These are phyloP conservation scores for Porcisia hertigi DNA, from an alignment of 208 protist genomes.

Conservation along the genomic window DNA sequence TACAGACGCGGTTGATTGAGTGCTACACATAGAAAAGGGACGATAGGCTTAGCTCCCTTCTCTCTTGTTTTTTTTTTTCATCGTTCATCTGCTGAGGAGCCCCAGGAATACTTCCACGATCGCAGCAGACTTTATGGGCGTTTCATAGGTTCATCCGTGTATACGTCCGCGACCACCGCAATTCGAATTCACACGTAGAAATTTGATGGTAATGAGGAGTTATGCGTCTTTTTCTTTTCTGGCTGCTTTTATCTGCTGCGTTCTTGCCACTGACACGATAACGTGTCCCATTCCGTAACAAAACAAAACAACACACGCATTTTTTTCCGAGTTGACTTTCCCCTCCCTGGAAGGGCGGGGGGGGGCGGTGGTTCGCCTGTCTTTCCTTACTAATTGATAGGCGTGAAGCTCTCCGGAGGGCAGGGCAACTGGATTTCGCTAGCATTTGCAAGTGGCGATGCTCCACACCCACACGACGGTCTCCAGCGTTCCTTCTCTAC, in stretches of 20 bases:
- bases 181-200: too few species aligned
- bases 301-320: neutral
- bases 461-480: neutral
- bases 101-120: neutral
- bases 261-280: neutral
- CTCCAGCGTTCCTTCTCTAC: too few species aligned
- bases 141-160: neutral
- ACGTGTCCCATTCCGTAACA: neutral
- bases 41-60: neutral
- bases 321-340: neutral
- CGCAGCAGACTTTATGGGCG: neutral
- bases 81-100: neutral
- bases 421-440: neutral
- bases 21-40: neutral
- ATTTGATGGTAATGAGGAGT: neutral
- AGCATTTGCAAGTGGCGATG: neutral
- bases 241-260: constrained; percentile 18
- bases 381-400: too few species aligned
- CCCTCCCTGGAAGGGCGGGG: too few species aligned
- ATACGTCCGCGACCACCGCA: neutral
- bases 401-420: neutral
- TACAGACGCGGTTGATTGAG: constrained; percentile 90
- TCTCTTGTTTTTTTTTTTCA: neutral
- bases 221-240: constrained; percentile 9
- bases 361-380: neutral